phyloP scores from a whole-genome alignment of 495 filamentous ascomycete genomes.

The Penicillium lagena region DNA sequence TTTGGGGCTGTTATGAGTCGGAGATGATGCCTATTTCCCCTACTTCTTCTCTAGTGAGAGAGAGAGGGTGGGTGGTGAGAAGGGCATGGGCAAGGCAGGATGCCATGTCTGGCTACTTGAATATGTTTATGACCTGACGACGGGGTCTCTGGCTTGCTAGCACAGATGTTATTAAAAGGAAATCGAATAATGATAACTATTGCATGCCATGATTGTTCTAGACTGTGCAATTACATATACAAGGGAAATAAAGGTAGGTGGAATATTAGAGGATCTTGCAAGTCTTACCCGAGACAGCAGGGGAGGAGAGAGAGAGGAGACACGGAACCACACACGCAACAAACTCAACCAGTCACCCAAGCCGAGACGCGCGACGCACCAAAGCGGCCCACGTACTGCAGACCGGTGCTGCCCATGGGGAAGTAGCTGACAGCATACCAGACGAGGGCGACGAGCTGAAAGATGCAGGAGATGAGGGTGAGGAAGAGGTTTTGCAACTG shows the following conservation, averaged over 20 bases:
- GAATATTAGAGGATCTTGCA: not conserved
- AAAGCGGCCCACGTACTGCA: constrained; percentile 80
- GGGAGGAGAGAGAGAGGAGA: not conserved
- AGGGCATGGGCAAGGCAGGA: too few relatives aligned
- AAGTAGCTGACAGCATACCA: constrained; percentile 99
- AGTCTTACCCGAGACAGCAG: too few relatives aligned
- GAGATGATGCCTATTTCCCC: constrained; percentile 14
- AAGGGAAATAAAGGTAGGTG: not conserved
- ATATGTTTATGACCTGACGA: too few relatives aligned
- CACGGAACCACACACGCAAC: not conserved
- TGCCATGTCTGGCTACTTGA: too few relatives aligned
- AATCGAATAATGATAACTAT: too few relatives aligned
- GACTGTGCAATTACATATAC: not conserved
- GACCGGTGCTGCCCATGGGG: constrained; percentile 86
- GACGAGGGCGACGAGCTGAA: constrained; percentile 73
- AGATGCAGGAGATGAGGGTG: constrained; percentile 73
- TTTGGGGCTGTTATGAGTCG: constrained; percentile 40
- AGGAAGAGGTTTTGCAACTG: constrained; percentile 76
- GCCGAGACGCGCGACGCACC: constrained; percentile 76
- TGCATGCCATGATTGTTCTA: too few relatives aligned
- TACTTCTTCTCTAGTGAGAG: not conserved
- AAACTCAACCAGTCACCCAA: constrained; percentile 74
- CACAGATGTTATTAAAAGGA: too few relatives aligned
- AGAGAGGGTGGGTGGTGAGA: too few relatives aligned
- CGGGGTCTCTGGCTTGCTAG: too few relatives aligned